These are phyloP conservation scores for Fraxinus anomala DNA, from an alignment of 257 asterid genomes.

Conservation along the genomic window DNA sequence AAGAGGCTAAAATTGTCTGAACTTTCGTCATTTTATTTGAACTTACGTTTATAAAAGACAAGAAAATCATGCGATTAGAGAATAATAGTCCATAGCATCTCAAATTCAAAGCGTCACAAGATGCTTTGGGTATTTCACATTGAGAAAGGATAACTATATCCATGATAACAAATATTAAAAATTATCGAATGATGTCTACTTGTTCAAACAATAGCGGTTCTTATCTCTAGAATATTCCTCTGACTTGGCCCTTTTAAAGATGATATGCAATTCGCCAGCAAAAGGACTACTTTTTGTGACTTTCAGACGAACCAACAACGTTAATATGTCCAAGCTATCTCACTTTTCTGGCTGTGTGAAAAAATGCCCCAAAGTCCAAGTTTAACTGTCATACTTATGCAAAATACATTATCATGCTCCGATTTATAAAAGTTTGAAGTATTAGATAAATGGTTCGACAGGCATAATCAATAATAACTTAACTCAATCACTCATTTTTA, in stretches of 20 bases:
- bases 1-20: neutral
- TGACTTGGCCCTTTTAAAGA: conserved; percentile 17
- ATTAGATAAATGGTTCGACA: neutral
- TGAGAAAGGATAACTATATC: too few species aligned
- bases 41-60: neutral
- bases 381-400: too few species aligned
- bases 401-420: neutral
- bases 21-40: neutral
- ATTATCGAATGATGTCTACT: neutral
- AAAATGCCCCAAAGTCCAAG: neutral
- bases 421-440: too few species aligned
- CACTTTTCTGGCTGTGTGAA: neutral
- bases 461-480: too few species aligned
- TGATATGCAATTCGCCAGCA: conserved; percentile 30
- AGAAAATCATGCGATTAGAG: neutral
- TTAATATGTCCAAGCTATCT: neutral
- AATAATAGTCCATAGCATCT: neutral
- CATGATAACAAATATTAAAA: too few species aligned
- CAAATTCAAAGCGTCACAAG: neutral
- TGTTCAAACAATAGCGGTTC: neutral
- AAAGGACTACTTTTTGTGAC: neutral
- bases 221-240: conserved; percentile 29
- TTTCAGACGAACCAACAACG: conserved; percentile 11
- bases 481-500: too few species aligned
- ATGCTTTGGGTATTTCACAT: neutral